Evolutionary conservation across 2,329 filamentous ascomycete genomes (phyloP).

Genomic region (Stagonosporopsis chrysanthemi): DNA sequence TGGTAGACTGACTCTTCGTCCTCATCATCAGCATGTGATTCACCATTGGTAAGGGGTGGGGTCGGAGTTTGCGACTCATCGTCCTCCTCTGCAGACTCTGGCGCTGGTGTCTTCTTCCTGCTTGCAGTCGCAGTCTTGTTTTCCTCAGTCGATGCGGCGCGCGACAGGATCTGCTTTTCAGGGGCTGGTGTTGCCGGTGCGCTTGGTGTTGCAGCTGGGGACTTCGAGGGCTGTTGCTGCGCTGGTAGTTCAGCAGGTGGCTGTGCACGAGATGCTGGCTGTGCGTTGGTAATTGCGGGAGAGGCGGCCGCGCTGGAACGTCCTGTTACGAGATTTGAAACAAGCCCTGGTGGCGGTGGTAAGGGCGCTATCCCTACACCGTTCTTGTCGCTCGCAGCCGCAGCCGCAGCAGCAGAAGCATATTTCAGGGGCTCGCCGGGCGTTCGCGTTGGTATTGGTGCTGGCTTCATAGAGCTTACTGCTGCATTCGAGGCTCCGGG

Average conservation of each 20-base stretch:
- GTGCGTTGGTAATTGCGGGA: constrained; percentile 50
- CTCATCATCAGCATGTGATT: constrained; percentile 60
- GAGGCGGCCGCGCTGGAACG: constrained; percentile 66
- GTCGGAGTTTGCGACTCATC: constrained; percentile 45
- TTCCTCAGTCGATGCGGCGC: constrained; percentile 42
- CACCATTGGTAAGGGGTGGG: constrained; percentile 60
- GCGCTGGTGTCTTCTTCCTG: constrained; percentile 40
- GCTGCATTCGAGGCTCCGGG: constrained; percentile 67
- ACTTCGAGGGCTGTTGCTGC: constrained; percentile 48
- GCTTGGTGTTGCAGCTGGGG: constrained; percentile 57
- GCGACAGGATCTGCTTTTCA: constrained; percentile 52
- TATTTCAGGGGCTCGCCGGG: constrained; percentile 95
- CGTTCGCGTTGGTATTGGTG: constrained; percentile 80
- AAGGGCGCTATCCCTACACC: constrained; percentile 89
- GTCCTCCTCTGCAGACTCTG: constrained; percentile 46
- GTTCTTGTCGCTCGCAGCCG: constrained; percentile 88
- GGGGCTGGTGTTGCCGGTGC: constrained; percentile 56
- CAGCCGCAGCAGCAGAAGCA: constrained; percentile 92
- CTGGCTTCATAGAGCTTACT: constrained; percentile 84
- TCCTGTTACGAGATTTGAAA: constrained; percentile 19
- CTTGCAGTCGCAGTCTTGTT: constrained; percentile 30
- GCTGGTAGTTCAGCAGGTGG: constrained; percentile 48
- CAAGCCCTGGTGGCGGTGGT: constrained; percentile 80
- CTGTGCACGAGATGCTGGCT: constrained; percentile 50
- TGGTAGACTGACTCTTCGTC: constrained; percentile 88